Evolutionary conservation across 345 rosid genomes (phyloP), one percentile per base, ranked within the genome.

Genomic region (Geranium brycei): DNA sequence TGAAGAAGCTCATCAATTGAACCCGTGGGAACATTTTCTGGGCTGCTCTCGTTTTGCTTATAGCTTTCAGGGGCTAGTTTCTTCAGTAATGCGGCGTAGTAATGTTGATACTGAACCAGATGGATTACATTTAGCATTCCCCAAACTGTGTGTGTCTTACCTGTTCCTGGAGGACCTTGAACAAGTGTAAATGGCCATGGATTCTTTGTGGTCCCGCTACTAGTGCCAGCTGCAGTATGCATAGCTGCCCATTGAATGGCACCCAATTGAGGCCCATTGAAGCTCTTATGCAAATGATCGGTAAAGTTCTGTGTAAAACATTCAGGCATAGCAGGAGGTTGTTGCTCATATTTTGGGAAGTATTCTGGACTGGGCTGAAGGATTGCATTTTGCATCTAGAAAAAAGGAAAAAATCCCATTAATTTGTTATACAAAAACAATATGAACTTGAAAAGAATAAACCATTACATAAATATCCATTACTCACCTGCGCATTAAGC

Each of bases 171-270:
- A 68, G 99, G 99, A 41, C 99, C 99, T 65, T 93, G 99, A 66
- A 93, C 99, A 63, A 93, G 97, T 57, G 99, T 93, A 60, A 93
- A 93, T 51, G 99, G 99, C 99, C 99, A 90, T 13, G 99, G 99
- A 68, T 87, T 85, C 85, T 90, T 90, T 55, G 90, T 72, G 41
- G 62, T 65, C 61, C 90, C 90, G 69, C 96, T 90, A 66, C 87
- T 85, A 38, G 97, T 93, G 76, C 99, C 99, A 61, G 99, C 99
- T 76, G 97, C 99, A 15, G 99, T 93, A 70, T 93, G 99, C 76
- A 80, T 93, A 55, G 99, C 99, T 66, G 99, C 99, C 99, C 97
- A 90, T 58, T 90, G 91, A 62, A 93, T 93, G 68, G 99, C 97
- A 51, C 85, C 87, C 64, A 93, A 81, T 78, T 93, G 99, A 38